phyloP scores from a whole-genome alignment of 148 eudicot species.

The Persicaria tinctoria region DNA sequence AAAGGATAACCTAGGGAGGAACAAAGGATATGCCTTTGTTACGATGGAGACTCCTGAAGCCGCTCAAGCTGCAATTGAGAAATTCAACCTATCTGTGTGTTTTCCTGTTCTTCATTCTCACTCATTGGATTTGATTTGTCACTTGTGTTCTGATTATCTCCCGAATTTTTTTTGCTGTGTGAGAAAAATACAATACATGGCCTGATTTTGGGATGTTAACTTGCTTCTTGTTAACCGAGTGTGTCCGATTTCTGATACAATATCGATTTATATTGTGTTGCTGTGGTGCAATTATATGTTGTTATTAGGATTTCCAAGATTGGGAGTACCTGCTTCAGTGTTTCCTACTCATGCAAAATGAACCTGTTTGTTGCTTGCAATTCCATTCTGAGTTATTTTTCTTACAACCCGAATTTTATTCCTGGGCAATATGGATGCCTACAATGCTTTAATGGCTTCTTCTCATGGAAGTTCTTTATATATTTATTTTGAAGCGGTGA shows the following conservation, averaged over 20 bases:
- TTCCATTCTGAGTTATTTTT: background rate
- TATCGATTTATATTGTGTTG: background rate
- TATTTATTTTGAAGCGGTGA: too few relatives aligned
- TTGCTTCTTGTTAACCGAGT: background rate
- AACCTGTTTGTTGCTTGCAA: background rate
- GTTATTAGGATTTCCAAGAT: background rate
- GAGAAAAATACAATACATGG: too few relatives aligned
- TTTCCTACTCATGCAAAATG: background rate
- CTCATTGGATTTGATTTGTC: background rate
- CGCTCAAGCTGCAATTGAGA: constrained; percentile 65
- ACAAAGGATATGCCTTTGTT: constrained; percentile 77
- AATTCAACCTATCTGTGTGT: constrained; percentile 54
- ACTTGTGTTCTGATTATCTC: background rate
- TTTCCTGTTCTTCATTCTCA: background rate
- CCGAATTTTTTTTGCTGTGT: background rate
- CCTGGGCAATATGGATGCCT: background rate
- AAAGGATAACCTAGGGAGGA: constrained; percentile 64
- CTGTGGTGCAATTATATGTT: background rate
- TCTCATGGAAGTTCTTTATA: too few relatives aligned
- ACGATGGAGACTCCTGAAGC: constrained; percentile 77
- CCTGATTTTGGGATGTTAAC: background rate
- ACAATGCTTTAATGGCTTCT: background rate
- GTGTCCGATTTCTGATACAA: too few relatives aligned
- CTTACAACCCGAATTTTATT: background rate
- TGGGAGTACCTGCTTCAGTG: background rate